Base-by-base conservation (phyloP, 1,139 yeast genomes). In the Taphrina pruni region DNA sequence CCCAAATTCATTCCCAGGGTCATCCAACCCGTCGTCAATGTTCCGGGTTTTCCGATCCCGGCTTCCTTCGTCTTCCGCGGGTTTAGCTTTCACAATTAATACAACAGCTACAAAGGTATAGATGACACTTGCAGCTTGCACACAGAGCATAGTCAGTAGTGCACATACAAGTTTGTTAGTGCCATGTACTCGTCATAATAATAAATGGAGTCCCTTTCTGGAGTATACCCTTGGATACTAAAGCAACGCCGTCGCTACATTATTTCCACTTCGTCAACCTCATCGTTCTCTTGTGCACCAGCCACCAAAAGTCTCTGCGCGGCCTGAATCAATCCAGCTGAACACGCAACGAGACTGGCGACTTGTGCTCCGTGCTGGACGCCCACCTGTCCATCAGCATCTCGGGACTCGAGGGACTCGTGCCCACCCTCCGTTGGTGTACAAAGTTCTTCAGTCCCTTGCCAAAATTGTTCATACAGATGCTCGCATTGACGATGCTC, bases 391-490 rank as follows among this genome's bases (percentile, higher is more conserved):
- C 62, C 51, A 58, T 43, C 36, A 58, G 54, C 52, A 58, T 32
- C 35, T 58, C 41, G 11, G 62, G 62, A 58, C 54, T 45, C 14
- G 39, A 38, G 7, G 51, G 54, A 9, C 17, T 32, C 9, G 62
- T 26, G 43, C 54, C 66, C 14, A 64, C 61, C 6, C 61, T 48
- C n/a, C 61, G 65, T 43, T 60, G 61, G 21, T 45, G 55, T 12
- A 64, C 61, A 32, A 68, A 70, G n/a, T 73, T 74, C 70, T 73
- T 76, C 57, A 84, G 76, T 0, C 87, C 87, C 69, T 77, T 76
- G 32, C 78, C 78, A 73, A 82, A 84, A 72, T 83, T 83, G 36
- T 66, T 45, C 66, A 81, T 75, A 70, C 84, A 79, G 60, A 77
- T 70, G 5, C 80, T 69, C 51, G 84, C 84, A 60, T 79, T 75